These are phyloP conservation scores for Metarhizium guizhouense DNA, from an alignment of 2,329 filamentous ascomycete species.

Conservation along the genomic window DNA sequence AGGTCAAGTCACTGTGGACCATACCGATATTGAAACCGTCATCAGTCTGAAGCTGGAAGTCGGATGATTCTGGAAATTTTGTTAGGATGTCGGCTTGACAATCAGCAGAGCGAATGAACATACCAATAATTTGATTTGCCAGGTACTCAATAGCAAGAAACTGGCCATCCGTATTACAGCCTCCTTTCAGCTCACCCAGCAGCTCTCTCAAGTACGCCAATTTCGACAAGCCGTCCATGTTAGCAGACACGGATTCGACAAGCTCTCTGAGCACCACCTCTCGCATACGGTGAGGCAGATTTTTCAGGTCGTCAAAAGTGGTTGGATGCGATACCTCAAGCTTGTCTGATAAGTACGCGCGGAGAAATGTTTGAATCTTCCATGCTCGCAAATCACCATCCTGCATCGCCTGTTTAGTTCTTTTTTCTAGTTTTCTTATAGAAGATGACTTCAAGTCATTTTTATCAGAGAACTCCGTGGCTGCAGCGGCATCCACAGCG, in stretches of 20 bases:
- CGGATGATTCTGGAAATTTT: conserved; percentile 16
- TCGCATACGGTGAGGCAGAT: conserved; percentile 19
- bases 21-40: conserved; percentile 28
- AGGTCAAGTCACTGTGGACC: conserved; percentile 33
- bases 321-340: conserved; percentile 24
- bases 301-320: conserved; percentile 21
- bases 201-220: conserved; percentile 31
- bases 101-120: conserved; percentile 3
- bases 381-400: conserved; percentile 32
- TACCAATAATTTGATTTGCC: conserved; percentile 30
- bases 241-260: conserved; percentile 21
- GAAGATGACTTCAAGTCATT: conserved; percentile 21
- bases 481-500: conserved; percentile 22
- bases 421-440: conserved; percentile 26
- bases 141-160: conserved; percentile 35
- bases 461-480: conserved; percentile 13
- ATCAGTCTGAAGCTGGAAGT: conserved; percentile 14
- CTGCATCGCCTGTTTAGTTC: conserved; percentile 23
- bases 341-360: conserved; percentile 23
- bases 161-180: conserved; percentile 27
- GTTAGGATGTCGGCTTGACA: conserved; percentile 9
- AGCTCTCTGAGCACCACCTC: conserved; percentile 23
- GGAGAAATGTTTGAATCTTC: conserved; percentile 36
- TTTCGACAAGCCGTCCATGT: conserved; percentile 22
- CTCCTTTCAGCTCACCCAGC: conserved; percentile 21